Evolutionary conservation across 495 filamentous ascomycete genomes (phyloP), one percentile per base, ranked within the genome.

Genomic region (Lasiosphaeria hispida): DNA sequence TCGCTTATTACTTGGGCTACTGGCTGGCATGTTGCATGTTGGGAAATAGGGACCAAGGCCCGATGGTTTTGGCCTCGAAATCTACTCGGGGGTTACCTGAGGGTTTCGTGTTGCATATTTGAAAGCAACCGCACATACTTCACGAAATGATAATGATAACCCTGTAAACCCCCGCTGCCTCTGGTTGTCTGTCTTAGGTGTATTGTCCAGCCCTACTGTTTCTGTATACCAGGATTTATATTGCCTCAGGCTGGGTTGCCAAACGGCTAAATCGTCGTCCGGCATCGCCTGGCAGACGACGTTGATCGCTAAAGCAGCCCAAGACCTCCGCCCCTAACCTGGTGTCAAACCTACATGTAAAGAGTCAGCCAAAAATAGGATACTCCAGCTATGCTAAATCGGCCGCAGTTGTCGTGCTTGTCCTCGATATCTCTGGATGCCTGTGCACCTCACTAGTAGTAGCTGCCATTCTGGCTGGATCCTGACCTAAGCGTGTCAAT

Each of bases 1-100:
- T 33, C 34, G 49, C 40, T 49, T 59, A 39, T 42, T 33, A 34
- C 39, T 48, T 45, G 66, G 57, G 60, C 53, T 67, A 60, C 62
- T 67, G 62, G 67, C 41, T 61, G 64, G 67, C 62, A 63, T 59
- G 51, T 39, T 58, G 57, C 51, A 61, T 55, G 39, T 49, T 61
- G 57, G 62, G 57, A 49, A 56, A 61, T 30, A 55, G 35, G 37
- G 41, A 44, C n/a, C 48, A 53, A 40, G 59, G 40, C 48, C 37
- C 47, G 53, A 59, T 34, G 48, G 33, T 42, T 42, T 33, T 23
- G 55, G 58, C 54, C 43, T 42, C 43, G 18, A 33, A 19, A 48
- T 43, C 13, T 44, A 19, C 56, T 30, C 42, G 52, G 58, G 49
- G 53, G 58, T 59, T 45, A 11, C 15, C 30, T 58, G 40, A 33